Conservation (phyloP, 1,284 basidiomycete species). For the Ganoderma sinense region DNA sequence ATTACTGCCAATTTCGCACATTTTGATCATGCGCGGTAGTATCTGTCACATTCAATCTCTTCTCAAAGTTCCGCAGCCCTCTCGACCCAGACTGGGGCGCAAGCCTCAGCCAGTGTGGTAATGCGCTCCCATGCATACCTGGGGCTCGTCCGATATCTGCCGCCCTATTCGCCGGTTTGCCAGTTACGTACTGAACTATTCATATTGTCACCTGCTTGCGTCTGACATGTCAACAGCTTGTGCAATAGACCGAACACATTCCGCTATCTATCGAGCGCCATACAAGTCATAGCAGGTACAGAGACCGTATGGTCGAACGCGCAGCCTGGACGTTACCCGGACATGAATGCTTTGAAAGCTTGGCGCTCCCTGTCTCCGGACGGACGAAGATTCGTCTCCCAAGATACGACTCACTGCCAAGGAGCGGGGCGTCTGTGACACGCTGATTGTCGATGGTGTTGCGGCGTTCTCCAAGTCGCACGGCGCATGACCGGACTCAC, state of each 20-base stretch:
- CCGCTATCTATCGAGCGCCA: not conserved
- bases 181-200: constrained; percentile 14
- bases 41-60: constrained; percentile 1
- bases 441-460: constrained; percentile 20
- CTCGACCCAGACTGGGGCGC: not conserved
- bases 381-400: constrained; percentile 18
- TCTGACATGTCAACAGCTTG: constrained; percentile 10
- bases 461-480: constrained; percentile 27
- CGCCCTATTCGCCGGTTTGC: not conserved
- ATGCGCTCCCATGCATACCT: not conserved
- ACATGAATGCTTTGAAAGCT: constrained; percentile 20
- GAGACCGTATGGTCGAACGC: constrained; percentile 4
- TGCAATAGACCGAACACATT: not conserved
- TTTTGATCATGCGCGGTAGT: not conserved
- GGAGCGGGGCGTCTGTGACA: constrained; percentile 13
- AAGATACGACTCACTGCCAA: constrained; percentile 20
- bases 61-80: not conserved
- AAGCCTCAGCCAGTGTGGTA: not conserved
- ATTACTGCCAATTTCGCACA: not conserved
- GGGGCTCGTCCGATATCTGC: constrained; percentile 4
- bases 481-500: constrained; percentile 12
- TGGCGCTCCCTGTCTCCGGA: constrained; percentile 21
- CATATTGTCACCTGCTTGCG: constrained; percentile 12
- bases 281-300: not conserved
- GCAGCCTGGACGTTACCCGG: constrained; percentile 11